A percentile compares a stretch with the other conserved stretches of the same genome.
phyloP scores from a whole-genome alignment of 2,329 filamentous ascomycete species.

The Aspergillus sp. region DNA sequence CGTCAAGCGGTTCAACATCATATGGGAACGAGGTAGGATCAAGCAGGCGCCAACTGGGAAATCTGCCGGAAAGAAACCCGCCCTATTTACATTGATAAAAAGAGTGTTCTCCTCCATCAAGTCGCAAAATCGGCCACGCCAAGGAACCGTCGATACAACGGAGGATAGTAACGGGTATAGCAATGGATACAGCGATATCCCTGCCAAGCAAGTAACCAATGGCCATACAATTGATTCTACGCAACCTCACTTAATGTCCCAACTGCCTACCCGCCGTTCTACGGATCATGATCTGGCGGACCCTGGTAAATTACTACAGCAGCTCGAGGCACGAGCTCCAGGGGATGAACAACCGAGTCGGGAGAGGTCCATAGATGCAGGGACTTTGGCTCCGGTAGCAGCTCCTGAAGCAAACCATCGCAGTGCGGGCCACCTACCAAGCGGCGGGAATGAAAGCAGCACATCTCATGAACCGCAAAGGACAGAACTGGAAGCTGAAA shows the following conservation, averaged over 20 bases:
- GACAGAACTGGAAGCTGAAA: neutral
- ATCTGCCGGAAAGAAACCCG: constrained; percentile 18
- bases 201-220: constrained; percentile 18
- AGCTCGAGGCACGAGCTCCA: neutral
- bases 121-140: neutral
- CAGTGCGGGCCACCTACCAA: neutral
- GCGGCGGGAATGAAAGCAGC: neutral
- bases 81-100: constrained; percentile 20
- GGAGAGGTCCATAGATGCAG: neutral
- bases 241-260: constrained; percentile 24
- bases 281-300: neutral
- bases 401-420: neutral
- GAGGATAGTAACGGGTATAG: neutral
- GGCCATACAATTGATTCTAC: constrained; percentile 3
- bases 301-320: constrained; percentile 7
- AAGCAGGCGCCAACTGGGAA: constrained; percentile 17
- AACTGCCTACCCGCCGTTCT: constrained; percentile 13
- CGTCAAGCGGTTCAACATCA: constrained; percentile 26
- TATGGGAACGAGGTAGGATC: constrained; percentile 18
- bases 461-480: neutral
- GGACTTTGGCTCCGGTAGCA: neutral
- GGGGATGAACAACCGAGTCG: neutral
- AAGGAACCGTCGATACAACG: neutral
- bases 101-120: constrained; percentile 13
- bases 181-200: constrained; percentile 5